Evolutionary conservation across 768 basidiomycete genomes (phyloP).

Genomic region (Cyclocybe cylindracea): DNA sequence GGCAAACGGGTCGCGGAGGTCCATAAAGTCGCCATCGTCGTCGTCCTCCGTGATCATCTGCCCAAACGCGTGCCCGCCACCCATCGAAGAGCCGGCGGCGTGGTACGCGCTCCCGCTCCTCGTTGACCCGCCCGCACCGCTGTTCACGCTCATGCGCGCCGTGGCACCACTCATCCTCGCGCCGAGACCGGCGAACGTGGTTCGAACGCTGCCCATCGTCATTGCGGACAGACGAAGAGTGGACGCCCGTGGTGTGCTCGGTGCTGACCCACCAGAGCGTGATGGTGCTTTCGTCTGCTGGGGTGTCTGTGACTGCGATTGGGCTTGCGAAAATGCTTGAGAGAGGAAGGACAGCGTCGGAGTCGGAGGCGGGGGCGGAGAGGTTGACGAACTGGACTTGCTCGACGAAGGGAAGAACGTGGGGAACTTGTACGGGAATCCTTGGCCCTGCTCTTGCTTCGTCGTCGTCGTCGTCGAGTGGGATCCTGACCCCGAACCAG

Average conservation of each 20-base stretch:
- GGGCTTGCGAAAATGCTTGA: not conserved
- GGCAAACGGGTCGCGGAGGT: conserved; percentile 34
- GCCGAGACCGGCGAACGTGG: conserved; percentile 20
- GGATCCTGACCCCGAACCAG: no score
- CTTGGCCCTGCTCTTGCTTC: no score
- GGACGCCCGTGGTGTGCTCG: conserved; percentile 13
- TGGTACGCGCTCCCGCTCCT: no score
- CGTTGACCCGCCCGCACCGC: not conserved
- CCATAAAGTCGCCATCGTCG: conserved; percentile 31
- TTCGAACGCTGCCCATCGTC: conserved; percentile 22
- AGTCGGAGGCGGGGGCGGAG: no score
- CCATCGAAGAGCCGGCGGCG: no score
- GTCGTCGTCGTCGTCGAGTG: no score
- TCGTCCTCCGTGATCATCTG: conserved; percentile 15
- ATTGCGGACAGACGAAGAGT: conserved; percentile 18
- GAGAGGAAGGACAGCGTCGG: no score
- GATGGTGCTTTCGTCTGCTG: no score
- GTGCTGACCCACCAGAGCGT: not conserved
- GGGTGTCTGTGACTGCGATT: not conserved
- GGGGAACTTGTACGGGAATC: no score
- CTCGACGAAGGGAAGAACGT: not conserved
- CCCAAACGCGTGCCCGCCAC: conserved; percentile 6
- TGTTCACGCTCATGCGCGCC: conserved; percentile 12
- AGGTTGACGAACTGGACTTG: no score
- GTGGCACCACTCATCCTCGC: conserved; percentile 21